Evolutionary conservation across 2,329 filamentous ascomycete species (phyloP).

Genomic region (Sarocladium brachiariae): DNA sequence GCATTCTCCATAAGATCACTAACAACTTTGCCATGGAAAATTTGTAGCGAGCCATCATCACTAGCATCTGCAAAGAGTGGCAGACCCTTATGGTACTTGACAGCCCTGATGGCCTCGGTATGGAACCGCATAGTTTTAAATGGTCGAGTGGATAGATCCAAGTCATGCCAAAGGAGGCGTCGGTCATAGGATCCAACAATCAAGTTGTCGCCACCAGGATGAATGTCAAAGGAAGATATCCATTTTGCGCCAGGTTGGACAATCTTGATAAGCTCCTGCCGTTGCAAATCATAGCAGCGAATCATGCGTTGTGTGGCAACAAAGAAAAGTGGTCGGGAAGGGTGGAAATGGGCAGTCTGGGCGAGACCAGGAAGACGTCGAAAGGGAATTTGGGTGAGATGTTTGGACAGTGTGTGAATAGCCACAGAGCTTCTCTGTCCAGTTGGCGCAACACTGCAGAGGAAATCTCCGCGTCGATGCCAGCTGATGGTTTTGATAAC

Average conservation of each 20-base stretch:
- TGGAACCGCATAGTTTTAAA: conserved; percentile 98
- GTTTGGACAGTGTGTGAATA: conserved; percentile 92
- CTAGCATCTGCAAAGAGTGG: conserved; percentile 92
- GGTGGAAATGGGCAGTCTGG: conserved; percentile 91
- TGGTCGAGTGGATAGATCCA: conserved; percentile 81
- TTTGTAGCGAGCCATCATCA: conserved; percentile 89
- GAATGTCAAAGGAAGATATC: conserved; percentile 92
- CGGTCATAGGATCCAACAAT: conserved; percentile 94
- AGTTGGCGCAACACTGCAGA: conserved; percentile 81
- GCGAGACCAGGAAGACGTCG: conserved; percentile 65
- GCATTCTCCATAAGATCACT: conserved; percentile 94
- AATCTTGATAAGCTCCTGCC: conserved; percentile 86
- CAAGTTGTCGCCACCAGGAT: conserved; percentile 87
- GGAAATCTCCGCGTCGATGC: conserved; percentile 92
- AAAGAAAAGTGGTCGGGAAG: conserved; percentile 86
- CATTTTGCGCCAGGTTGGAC: conserved; percentile 86
- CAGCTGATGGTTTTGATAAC: conserved; percentile 84
- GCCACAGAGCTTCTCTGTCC: conserved; percentile 75
- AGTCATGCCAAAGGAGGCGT: conserved; percentile 90
- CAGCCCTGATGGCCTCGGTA: conserved; percentile 79
- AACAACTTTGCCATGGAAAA: conserved; percentile 95
- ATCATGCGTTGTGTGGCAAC: conserved; percentile 92
- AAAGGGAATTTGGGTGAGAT: conserved; percentile 93
- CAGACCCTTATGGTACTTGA: conserved; percentile 74
- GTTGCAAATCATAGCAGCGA: conserved; percentile 86